Conservation (phyloP, 2,329 filamentous ascomycete genomes). For the Aspergillus viridinutans region DNA sequence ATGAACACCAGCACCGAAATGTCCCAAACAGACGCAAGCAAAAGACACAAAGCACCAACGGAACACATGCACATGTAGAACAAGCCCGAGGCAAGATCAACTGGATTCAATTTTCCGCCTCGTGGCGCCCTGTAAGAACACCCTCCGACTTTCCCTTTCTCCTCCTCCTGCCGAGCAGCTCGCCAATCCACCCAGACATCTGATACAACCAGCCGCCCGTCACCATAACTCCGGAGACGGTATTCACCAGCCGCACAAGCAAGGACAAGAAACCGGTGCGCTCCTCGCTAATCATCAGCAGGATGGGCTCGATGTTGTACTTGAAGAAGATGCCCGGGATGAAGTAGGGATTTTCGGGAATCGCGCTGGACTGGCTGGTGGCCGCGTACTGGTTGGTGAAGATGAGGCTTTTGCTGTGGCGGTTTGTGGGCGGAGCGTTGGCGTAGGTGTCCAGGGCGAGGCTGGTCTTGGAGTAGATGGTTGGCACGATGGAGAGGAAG, state of each 20-base stretch:
- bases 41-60: constrained; percentile 2
- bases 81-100: background rate
- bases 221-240: constrained; percentile 84
- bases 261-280: constrained; percentile 71
- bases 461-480: constrained; percentile 69
- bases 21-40: background rate
- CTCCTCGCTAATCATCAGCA: constrained; percentile 78
- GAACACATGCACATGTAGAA: background rate
- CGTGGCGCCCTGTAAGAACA: constrained; percentile 44
- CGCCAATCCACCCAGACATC: constrained; percentile 68
- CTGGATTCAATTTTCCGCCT: constrained; percentile 23
- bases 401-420: constrained; percentile 55
- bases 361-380: constrained; percentile 70
- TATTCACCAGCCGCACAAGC: constrained; percentile 79
- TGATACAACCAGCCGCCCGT: constrained; percentile 92
- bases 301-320: constrained; percentile 95
- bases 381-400: constrained; percentile 98
- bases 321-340: constrained; percentile 96
- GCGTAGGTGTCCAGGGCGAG: constrained; percentile 41
- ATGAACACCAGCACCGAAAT: background rate
- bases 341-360: constrained; percentile 55
- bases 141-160: constrained; percentile 43
- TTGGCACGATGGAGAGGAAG: constrained; percentile 92
- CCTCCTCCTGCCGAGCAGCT: constrained; percentile 43
- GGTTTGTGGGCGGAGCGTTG: constrained; percentile 32